Evolutionary conservation across 2,329 filamentous ascomycete species (phyloP).

Genomic region (Mycogone perniciosa): DNA sequence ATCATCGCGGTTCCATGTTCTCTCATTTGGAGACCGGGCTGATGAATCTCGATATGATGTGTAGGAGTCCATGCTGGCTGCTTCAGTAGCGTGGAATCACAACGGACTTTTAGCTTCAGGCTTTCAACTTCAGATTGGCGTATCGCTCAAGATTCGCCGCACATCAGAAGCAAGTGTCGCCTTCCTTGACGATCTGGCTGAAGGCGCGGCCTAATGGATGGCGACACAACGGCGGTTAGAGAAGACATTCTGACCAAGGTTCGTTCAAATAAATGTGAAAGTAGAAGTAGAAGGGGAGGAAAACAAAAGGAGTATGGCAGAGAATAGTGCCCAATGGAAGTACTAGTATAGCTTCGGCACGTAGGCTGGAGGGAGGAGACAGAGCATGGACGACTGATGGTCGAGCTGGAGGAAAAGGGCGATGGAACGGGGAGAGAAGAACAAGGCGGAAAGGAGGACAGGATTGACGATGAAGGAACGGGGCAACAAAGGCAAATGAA

Average conservation of each 20-base stretch:
- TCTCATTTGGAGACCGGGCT: conserved; percentile 48
- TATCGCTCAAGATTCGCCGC: not conserved
- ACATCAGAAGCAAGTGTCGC: conserved; percentile 6
- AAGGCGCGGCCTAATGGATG: conserved; percentile 41
- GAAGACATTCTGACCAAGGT: conserved; percentile 37
- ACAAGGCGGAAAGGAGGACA: conserved; percentile 7
- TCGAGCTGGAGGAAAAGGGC: conserved; percentile 6
- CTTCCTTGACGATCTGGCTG: conserved; percentile 13
- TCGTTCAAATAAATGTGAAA: conserved; percentile 19
- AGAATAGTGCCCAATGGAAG: conserved; percentile 2
- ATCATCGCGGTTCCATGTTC: conserved; percentile 50
- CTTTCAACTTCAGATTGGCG: not conserved
- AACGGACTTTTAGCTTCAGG: not conserved
- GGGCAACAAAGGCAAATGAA: conserved; percentile 13
- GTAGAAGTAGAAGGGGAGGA: conserved; percentile 16
- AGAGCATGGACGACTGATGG: conserved; percentile 12
- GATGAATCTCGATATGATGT: conserved; percentile 44
- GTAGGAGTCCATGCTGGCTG: conserved; percentile 47
- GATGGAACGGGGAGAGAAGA: conserved; percentile 7
- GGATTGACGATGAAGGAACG: conserved; percentile 6
- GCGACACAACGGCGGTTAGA: conserved; percentile 52
- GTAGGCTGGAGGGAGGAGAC: conserved; percentile 6
- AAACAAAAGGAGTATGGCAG: conserved; percentile 19
- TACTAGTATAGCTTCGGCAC: conserved; percentile 2
- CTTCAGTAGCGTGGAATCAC: not conserved